Percentiles rank a stretch among this genome's conserved stretches.
These are phyloP conservation scores for Erodium trifolium DNA, from an alignment of 441 rosid species.

Conservation along the genomic window DNA sequence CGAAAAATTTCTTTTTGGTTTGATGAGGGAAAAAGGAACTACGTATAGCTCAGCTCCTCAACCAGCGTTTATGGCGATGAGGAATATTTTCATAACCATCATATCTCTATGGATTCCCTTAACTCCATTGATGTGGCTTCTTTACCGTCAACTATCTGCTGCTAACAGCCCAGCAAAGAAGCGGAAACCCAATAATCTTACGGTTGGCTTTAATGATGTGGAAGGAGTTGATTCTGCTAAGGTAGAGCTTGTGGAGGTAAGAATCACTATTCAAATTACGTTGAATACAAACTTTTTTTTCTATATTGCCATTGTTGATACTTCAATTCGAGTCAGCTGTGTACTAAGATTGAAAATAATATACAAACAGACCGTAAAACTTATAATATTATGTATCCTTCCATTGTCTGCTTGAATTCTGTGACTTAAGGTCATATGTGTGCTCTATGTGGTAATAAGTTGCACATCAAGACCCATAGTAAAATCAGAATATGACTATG, in stretches of 20 bases:
- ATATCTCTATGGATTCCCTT: constrained; percentile 83
- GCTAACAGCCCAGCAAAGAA: constrained; percentile 77
- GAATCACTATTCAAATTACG: constrained; percentile 13
- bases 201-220: constrained; percentile 73
- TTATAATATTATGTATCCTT: background rate
- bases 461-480: background rate
- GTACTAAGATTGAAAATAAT: background rate
- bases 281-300: background rate
- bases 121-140: constrained; percentile 91
- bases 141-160: constrained; percentile 82
- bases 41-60: constrained; percentile 87
- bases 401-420: background rate
- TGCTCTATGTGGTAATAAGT: background rate
- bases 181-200: constrained; percentile 48
- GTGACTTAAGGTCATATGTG: constrained; percentile 4
- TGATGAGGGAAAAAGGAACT: constrained; percentile 85
- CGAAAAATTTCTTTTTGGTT: constrained; percentile 78
- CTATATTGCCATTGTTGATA: background rate
- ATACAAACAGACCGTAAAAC: background rate
- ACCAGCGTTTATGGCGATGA: constrained; percentile 57
- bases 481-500: background rate
- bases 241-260: constrained; percentile 86
- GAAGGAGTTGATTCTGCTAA: constrained; percentile 96
- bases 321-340: background rate
- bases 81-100: constrained; percentile 56